These are phyloP conservation scores for Nitzschia sp. DNA, from an alignment of 108 stramenopile species.

Conservation along the genomic window DNA sequence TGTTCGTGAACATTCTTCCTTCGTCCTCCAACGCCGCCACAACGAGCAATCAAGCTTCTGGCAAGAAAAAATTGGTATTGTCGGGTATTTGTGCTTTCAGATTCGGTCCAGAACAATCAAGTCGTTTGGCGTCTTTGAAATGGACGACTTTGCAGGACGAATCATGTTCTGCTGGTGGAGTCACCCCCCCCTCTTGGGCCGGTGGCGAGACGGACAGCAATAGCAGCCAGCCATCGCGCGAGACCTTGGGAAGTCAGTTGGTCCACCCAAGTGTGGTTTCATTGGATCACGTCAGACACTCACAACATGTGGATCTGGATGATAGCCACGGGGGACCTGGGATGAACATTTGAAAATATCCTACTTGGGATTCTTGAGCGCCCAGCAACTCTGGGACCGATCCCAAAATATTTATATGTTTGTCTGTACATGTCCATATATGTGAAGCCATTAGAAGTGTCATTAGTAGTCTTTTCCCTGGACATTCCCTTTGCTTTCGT, in stretches of 20 bases:
- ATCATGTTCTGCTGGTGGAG: slow-evolving; percentile 4
- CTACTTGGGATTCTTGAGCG: no score
- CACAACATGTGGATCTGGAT: background rate
- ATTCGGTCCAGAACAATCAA: background rate
- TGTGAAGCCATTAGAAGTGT: no score
- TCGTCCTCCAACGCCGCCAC: background rate
- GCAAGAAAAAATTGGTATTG: background rate
- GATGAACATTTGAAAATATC: slow-evolving; percentile 6
- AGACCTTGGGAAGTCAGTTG: slow-evolving; percentile 6
- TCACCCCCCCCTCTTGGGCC: background rate
- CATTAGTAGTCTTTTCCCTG: no score
- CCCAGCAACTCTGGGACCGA: no score
- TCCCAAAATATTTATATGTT: no score
- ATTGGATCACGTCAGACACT: slow-evolving; percentile 12
- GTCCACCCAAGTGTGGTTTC: slow-evolving; percentile 23
- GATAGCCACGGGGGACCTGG: background rate
- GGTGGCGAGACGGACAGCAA: background rate
- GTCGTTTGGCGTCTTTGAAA: background rate
- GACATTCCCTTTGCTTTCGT: no score
- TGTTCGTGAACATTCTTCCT: background rate
- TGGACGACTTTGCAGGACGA: slow-evolving; percentile 15
- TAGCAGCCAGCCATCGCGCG: background rate
- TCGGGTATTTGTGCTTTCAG: background rate
- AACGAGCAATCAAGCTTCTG: no score
- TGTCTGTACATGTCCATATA: no score